A percentile compares a stretch with the other conserved stretches of the same genome.
These are phyloP conservation scores for Syncephalastrum racemosum DNA, from an alignment of 371 early-diverging fungal species.

Conservation along the genomic window DNA sequence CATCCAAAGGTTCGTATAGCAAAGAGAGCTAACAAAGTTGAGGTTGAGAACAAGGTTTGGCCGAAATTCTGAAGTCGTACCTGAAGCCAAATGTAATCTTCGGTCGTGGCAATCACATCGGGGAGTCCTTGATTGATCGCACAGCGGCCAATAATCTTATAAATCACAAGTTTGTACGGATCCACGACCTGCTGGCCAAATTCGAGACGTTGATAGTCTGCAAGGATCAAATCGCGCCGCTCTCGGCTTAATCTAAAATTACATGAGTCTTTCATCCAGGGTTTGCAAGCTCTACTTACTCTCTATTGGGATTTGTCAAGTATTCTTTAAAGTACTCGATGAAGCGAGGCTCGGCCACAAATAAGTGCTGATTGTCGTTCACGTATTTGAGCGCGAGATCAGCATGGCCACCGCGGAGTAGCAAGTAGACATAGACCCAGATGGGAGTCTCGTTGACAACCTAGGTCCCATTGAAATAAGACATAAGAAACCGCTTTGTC, in stretches of 20 bases:
- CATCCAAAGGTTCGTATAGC: conserved; percentile 56
- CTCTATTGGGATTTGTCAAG: conserved; percentile 38
- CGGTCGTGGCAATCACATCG: conserved; percentile 64
- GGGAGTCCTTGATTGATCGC: conserved; percentile 67
- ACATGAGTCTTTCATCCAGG: background rate
- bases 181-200: conserved; percentile 58
- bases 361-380: conserved; percentile 46
- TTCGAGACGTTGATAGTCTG: conserved; percentile 58
- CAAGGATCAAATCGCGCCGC: conserved; percentile 46
- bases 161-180: conserved; percentile 85
- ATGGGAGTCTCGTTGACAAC: conserved; percentile 64
- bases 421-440: conserved; percentile 82
- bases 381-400: conserved; percentile 69
- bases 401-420: conserved; percentile 73
- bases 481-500: background rate
- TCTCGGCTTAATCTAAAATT: conserved; percentile 32
- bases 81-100: conserved; percentile 87
- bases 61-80: conserved; percentile 9
- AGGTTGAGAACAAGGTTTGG: background rate
- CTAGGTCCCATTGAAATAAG: conserved; percentile 21
- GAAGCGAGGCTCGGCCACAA: conserved; percentile 60
- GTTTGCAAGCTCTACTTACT: conserved; percentile 10
- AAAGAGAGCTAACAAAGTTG: conserved; percentile 53
- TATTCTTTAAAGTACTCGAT: conserved; percentile 69
- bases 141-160: conserved; percentile 87